Conservation (phyloP, 495 filamentous ascomycete species). For the Rusavskia elegans region DNA sequence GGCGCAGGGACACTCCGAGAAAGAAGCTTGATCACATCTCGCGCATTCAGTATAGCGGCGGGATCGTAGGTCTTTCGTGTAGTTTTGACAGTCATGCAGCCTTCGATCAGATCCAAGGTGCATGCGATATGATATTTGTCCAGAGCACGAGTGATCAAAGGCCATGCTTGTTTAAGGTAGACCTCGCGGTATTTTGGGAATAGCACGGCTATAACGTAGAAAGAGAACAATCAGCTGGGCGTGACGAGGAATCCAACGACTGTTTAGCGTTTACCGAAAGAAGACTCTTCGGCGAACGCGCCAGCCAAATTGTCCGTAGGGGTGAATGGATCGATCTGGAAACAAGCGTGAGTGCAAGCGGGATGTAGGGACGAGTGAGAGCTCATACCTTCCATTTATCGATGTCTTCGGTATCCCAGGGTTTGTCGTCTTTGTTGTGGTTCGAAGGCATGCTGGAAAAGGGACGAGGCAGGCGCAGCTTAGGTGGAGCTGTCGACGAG, state of each 20-base stretch:
- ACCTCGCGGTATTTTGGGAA: constrained; percentile 97
- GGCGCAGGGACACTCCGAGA: constrained; percentile 84
- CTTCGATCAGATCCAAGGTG: constrained; percentile 85
- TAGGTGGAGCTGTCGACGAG: too few relatives aligned
- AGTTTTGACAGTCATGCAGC: constrained; percentile 89
- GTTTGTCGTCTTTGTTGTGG: constrained; percentile 88
- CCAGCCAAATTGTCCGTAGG: constrained; percentile 72
- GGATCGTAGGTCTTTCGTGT: constrained; percentile 93
- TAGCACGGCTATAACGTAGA: constrained; percentile 21
- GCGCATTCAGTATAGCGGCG: constrained; percentile 82
- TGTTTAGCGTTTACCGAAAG: constrained; percentile 30
- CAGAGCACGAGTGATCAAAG: constrained; percentile 58
- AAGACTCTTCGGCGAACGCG: constrained; percentile 82
- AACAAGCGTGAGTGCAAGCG: not conserved
- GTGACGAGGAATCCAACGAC: not conserved
- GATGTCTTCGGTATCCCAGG: constrained; percentile 95
- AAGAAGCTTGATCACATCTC: constrained; percentile 86
- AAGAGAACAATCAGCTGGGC: constrained; percentile 25
- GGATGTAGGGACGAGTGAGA: not conserved
- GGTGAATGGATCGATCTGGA: constrained; percentile 63
- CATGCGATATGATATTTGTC: constrained; percentile 74
- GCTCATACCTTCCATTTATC: constrained; percentile 79
- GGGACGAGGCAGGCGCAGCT: too few relatives aligned
- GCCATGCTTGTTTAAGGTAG: constrained; percentile 88
- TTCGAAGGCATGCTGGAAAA: constrained; percentile 99